Percentiles rank a stretch among this genome's conserved stretches.
Evolutionary conservation across 2,329 filamentous ascomycete genomes (phyloP).

Genomic region (Phialophora chinensis): DNA sequence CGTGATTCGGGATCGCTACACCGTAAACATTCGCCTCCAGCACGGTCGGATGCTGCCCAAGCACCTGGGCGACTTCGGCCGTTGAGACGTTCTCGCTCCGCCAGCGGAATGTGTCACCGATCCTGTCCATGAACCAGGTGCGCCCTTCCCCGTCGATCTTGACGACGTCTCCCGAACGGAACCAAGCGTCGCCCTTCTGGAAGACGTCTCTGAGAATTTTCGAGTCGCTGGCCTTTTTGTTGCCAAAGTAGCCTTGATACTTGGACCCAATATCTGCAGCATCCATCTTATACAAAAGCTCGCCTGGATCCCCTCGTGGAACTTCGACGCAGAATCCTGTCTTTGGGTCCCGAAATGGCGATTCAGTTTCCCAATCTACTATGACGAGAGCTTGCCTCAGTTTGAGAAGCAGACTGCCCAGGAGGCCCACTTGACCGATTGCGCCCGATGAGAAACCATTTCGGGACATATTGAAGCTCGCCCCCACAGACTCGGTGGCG

Average conservation of each 20-base stretch:
- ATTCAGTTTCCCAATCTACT: constrained; percentile 73
- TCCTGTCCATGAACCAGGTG: constrained; percentile 72
- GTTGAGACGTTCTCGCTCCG: constrained; percentile 73
- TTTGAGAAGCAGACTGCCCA: constrained; percentile 64
- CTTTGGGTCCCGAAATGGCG: constrained; percentile 68
- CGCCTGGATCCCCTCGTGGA: constrained; percentile 69
- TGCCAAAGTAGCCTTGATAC: constrained; percentile 74
- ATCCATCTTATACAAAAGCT: constrained; percentile 65
- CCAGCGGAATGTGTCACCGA: constrained; percentile 78
- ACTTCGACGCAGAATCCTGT: constrained; percentile 72
- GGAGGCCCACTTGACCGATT: constrained; percentile 72
- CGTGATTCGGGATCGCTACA: constrained; percentile 68
- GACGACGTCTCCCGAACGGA: constrained; percentile 71
- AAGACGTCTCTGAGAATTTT: constrained; percentile 71
- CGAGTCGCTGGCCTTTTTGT: constrained; percentile 68
- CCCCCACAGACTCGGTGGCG: constrained; percentile 73
- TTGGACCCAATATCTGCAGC: constrained; percentile 61
- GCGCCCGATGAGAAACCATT: constrained; percentile 79
- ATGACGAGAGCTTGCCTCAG: constrained; percentile 64
- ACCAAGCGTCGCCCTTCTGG: constrained; percentile 70
- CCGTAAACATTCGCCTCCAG: constrained; percentile 68
- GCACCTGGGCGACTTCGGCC: constrained; percentile 68
- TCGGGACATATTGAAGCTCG: constrained; percentile 72
- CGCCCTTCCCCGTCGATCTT: constrained; percentile 66
- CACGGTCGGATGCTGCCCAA: constrained; percentile 63